phyloP scores from a whole-genome alignment of 345 rosid species.

The Gossypium mustelinum region DNA sequence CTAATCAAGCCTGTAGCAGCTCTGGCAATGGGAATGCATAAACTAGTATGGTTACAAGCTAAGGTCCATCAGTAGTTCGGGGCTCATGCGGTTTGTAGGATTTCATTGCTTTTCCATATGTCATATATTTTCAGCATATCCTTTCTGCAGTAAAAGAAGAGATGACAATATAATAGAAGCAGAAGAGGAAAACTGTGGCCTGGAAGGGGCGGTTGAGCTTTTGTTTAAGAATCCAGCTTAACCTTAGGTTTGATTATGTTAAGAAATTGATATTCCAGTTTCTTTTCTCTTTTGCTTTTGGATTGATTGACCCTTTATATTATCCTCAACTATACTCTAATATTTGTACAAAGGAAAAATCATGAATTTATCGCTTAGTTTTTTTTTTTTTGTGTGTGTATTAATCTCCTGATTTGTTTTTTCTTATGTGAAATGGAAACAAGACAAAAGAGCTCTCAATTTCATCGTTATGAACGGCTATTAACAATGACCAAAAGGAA shows the following conservation, averaged over 20 bases:
- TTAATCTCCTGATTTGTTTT: too few species aligned
- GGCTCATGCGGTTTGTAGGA: slow-evolving; percentile 3
- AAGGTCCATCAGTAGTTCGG: slow-evolving; percentile 14
- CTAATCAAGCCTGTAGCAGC: slow-evolving; percentile 65
- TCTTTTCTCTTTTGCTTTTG: not conserved
- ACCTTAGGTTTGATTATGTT: slow-evolving; percentile 8
- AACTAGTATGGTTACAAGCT: slow-evolving; percentile 21
- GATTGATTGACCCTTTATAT: too few species aligned
- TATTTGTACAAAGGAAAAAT: too few species aligned
- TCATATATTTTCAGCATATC: not conserved
- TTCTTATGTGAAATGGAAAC: too few species aligned
- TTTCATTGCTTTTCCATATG: slow-evolving; percentile 22
- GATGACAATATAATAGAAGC: not conserved
- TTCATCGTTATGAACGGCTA: too few species aligned
- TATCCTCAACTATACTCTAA: too few species aligned
- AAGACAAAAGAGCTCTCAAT: too few species aligned
- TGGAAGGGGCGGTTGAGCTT: not conserved
- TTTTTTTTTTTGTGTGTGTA: too few species aligned
- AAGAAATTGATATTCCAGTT: not conserved
- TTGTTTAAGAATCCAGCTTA: slow-evolving; percentile 13
- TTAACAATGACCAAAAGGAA: too few species aligned
- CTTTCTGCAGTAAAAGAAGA: not conserved
- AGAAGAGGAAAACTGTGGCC: not conserved
- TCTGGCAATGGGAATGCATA: slow-evolving; percentile 54
- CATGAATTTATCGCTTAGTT: too few species aligned